Evolutionary conservation across 2,329 filamentous ascomycete genomes (phyloP).

Genomic region (Fusarium acutatum): DNA sequence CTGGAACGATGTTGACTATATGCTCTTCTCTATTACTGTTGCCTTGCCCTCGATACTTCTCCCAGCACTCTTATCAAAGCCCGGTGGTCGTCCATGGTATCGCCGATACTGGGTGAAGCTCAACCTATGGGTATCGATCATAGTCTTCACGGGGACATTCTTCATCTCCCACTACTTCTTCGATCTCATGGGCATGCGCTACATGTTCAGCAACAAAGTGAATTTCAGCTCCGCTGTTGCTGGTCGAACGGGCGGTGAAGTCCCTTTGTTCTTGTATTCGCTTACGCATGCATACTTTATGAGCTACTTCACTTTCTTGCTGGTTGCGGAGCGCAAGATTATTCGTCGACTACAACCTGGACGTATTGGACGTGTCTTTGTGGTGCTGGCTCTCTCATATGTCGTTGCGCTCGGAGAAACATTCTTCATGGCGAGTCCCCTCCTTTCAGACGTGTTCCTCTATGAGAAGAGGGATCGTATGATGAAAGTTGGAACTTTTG

Average conservation of each 20-base stretch:
- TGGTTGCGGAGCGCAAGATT: not conserved
- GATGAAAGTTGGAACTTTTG: conserved; percentile 4
- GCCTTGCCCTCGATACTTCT: not conserved
- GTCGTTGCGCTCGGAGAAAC: not conserved
- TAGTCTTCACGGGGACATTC: not conserved
- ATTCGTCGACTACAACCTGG: not conserved
- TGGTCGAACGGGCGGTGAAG: not conserved
- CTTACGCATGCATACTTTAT: conserved; percentile 8
- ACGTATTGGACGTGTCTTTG: not conserved
- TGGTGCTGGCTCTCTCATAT: not conserved
- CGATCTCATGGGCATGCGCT: conserved; percentile 10
- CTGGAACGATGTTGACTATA: conserved; percentile 4
- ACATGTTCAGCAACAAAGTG: not conserved
- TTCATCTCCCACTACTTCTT: conserved; percentile 12
- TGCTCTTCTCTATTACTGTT: not conserved
- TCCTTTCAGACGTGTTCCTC: not conserved
- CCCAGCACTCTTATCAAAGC: not conserved
- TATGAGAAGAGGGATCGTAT: conserved; percentile 2
- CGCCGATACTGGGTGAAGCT: conserved; percentile 8
- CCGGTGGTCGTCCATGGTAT: not conserved
- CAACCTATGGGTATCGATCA: not conserved
- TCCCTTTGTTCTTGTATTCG: conserved; percentile 7
- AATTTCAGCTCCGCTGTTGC: conserved; percentile 5
- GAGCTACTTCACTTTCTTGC: conserved; percentile 1
- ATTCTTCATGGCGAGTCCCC: conserved; percentile 1